Percentiles rank a stretch among this genome's conserved stretches.
Conservation (phyloP, 805 yeast genomes). For the Sungouiella thailandica region DNA sequence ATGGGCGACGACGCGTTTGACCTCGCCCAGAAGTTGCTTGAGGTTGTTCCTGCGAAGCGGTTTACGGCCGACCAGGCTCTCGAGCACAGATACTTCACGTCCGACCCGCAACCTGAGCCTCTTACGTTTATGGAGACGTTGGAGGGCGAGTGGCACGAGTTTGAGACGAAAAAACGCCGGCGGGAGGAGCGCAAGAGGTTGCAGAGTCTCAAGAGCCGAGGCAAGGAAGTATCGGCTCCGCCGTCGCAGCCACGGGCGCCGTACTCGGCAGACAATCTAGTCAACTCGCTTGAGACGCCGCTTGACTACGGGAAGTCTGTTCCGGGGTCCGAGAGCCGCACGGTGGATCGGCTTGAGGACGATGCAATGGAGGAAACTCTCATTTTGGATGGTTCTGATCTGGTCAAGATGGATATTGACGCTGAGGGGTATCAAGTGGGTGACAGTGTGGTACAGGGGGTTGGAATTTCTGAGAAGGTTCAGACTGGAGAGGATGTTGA, state of each 20-base stretch:
- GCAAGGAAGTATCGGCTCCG: constrained; percentile 9
- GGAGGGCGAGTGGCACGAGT: constrained; percentile 94
- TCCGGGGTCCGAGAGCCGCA: too few species aligned
- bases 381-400: too few species aligned
- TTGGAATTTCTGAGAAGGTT: too few species aligned
- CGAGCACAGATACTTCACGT: constrained; percentile 62
- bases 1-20: constrained; percentile 54
- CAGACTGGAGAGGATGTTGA: too few species aligned
- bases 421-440: too few species aligned
- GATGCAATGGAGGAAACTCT: too few species aligned
- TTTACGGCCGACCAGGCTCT: constrained; percentile 68
- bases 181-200: constrained; percentile 41
- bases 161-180: constrained; percentile 81
- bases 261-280: not conserved
- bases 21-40: constrained; percentile 58
- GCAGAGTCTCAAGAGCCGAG: constrained; percentile 22
- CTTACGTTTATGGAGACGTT: constrained; percentile 50
- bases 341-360: too few species aligned
- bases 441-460: too few species aligned
- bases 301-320: too few species aligned
- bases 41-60: constrained; percentile 65
- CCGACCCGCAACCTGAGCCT: constrained; percentile 62
- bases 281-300: too few species aligned
- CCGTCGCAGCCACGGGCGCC: constrained; percentile 2
- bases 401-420: too few species aligned